Evolutionary conservation across 805 yeast genomes (phyloP), one percentile per base, ranked within the genome.

Genomic region (Blastobotrys terrestris): DNA sequence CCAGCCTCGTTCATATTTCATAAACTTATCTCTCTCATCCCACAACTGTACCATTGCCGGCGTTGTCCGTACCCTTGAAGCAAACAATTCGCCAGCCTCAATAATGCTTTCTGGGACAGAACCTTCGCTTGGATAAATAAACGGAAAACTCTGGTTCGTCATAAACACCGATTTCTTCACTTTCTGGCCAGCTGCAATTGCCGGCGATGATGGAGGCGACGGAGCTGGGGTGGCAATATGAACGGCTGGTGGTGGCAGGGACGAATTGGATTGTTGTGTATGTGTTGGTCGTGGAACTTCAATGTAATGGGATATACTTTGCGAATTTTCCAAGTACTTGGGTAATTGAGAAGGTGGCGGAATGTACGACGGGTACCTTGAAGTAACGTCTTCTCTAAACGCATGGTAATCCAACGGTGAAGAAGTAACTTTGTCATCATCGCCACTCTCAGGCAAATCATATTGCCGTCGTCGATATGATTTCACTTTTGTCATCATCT

Each of bases 221-320:
- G 96, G 94, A 1, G 85, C 86, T 0, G 96, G 96, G 0, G 96
- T 88, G 0, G 96, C 91, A 8, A 89, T 77, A 64, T 86, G 91
- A 3, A 84, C 71, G 0, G 78, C 69, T 42, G 80, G 83, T 0
- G 77, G 70, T 1, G 84, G 84, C 19, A 79, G 65, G 39, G 74
- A 71, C 11, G 74, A 68, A 47, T 74, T 71, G 3, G 73, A 60
- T 3, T 75, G 67, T 52, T 76, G 78, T 3, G 73, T 56, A 59
- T 73, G 70, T 8, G 68, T 55, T 0, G 87, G 78, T 51, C 81
- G 72, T 2, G 86, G 84, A 31, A 75, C 76, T 48, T 77, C 84
- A 48, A 83, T 72, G 57, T 76, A 78, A 55, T 81, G 85, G 0
- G 86, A 75, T 15, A 83, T 65, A 1, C 87, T 81, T 49, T 76